These are phyloP conservation scores for Venturia nashicola DNA, from an alignment of 2,329 filamentous ascomycete species.

Conservation along the genomic window DNA sequence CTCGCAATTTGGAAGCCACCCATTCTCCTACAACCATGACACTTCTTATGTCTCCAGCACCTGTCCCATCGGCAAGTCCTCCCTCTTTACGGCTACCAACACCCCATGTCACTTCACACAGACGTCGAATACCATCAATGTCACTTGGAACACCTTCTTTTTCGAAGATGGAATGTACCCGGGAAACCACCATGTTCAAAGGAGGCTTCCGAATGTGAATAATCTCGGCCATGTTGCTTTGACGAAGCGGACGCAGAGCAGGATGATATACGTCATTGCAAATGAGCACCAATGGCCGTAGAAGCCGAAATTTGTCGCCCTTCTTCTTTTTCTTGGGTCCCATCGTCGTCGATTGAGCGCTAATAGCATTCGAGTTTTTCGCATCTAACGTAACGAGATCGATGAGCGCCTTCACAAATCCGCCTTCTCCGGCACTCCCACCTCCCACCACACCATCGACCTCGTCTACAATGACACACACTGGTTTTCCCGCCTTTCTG, in stretches of 20 bases:
- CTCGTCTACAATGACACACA: constrained; percentile 92
- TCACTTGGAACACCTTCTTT: constrained; percentile 84
- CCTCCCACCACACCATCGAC: constrained; percentile 85
- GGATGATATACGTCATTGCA: constrained; percentile 97
- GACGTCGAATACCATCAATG: constrained; percentile 71
- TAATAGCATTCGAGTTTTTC: constrained; percentile 48
- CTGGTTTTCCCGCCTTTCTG: constrained; percentile 66
- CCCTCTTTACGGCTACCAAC: constrained; percentile 60
- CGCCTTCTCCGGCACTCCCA: constrained; percentile 62
- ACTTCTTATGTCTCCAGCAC: constrained; percentile 65
- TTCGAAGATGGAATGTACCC: constrained; percentile 74
- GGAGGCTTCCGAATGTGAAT: constrained; percentile 84
- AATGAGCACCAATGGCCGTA: constrained; percentile 82
- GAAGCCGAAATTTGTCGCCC: constrained; percentile 73
- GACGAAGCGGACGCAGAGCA: constrained; percentile 73
- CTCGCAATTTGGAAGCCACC: constrained; percentile 60
- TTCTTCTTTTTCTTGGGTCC: constrained; percentile 51
- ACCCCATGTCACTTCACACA: constrained; percentile 76
- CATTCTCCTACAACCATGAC: constrained; percentile 81
- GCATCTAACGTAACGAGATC: constrained; percentile 80
- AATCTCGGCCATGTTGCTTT: constrained; percentile 74
- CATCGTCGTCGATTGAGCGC: constrained; percentile 12
- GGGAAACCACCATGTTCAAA: constrained; percentile 69
- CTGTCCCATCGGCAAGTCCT: constrained; percentile 38
- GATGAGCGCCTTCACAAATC: constrained; percentile 89